Percentiles rank a stretch among this genome's conserved stretches.
Evolutionary conservation across 495 filamentous ascomycete species (phyloP).

Genomic region (Clohesyomyces aquaticus): DNA sequence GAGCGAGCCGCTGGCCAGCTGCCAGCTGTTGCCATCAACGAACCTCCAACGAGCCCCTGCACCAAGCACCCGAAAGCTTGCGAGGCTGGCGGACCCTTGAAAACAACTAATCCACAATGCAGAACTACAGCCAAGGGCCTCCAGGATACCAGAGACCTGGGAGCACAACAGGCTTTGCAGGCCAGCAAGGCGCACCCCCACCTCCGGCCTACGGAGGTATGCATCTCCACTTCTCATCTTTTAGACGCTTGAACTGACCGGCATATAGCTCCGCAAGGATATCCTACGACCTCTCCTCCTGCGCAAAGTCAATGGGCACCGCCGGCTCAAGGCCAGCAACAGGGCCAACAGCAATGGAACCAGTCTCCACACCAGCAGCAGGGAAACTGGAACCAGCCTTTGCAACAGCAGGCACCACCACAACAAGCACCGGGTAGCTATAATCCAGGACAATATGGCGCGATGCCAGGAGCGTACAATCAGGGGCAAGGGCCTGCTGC

Average conservation of each 20-base stretch:
- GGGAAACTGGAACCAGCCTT: conserved; percentile 2
- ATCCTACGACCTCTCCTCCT: conserved; percentile 25
- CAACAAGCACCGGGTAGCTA: conserved; percentile 27
- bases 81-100: neutral
- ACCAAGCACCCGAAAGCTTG: conserved; percentile 1
- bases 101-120: conserved; percentile 29
- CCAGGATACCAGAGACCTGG: conserved; percentile 34
- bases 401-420: conserved; percentile 12
- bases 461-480: conserved; percentile 30
- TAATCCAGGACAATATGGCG: conserved; percentile 36
- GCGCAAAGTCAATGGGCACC: conserved; percentile 33
- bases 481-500: conserved; percentile 17
- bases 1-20: too few relatives aligned
- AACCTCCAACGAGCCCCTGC: neutral
- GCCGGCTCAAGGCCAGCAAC: conserved; percentile 20
- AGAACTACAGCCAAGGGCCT: conserved; percentile 30
- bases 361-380: conserved; percentile 22
- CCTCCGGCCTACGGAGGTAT: conserved; percentile 40
- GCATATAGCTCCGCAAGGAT: conserved; percentile 27
- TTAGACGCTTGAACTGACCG: neutral
- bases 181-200: conserved; percentile 17
- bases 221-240: neutral
- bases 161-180: conserved; percentile 32
- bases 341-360: conserved; percentile 29
- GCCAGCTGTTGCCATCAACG: too few relatives aligned